Evolutionary conservation across 495 filamentous ascomycete genomes (phyloP), one percentile per base, ranked within the genome.

Genomic region (Immersiella caudata): DNA sequence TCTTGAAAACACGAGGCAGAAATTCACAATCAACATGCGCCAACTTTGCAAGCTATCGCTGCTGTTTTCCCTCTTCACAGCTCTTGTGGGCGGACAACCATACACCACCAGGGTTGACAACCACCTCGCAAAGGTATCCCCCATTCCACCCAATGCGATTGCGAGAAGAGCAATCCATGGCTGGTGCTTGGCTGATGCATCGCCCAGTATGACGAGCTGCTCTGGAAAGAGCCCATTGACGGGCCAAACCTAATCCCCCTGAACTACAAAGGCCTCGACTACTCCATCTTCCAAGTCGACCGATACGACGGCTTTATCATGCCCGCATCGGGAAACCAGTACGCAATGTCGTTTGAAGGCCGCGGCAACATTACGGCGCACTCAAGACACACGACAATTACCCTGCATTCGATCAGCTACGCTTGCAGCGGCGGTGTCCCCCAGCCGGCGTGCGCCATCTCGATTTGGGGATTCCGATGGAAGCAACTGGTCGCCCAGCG

Each of bases 281-380:
- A 65, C 62, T 25, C 27, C 62, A 65, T 65, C 62, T 65, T 65
- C 62, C 62, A 65, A 46, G 50, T 65, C 49, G 62, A 65, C 33
- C 62, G 40, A 27, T 65, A 65, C 22, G 62, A 65, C 24, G 62
- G 62, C 24, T 65, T 65, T 26, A 65, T 65, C 62, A 33, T n/a
- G 1, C 49, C 62, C 5, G 22, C 49, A n/a, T 65, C 62, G 50
- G 62, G 62, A 25, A 56, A 20, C 18, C 62, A 65, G 21, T 65
- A 65, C 62, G 62, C 62, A n/a, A 65, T 65, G 62, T 36, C 62
- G 1, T 65, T 65, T 65, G 62, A 46, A 29, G 62, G 62, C 14
- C 26, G 51, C 62, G 62, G 62, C 24, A 65, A 65, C 62, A 65
- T 65, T 22, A 21, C 62, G 18, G 62, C 55, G 25, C 14, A 35